Evolutionary conservation across 2,329 filamentous ascomycete genomes (phyloP).

Genomic region (Fusarium staphyleae): DNA sequence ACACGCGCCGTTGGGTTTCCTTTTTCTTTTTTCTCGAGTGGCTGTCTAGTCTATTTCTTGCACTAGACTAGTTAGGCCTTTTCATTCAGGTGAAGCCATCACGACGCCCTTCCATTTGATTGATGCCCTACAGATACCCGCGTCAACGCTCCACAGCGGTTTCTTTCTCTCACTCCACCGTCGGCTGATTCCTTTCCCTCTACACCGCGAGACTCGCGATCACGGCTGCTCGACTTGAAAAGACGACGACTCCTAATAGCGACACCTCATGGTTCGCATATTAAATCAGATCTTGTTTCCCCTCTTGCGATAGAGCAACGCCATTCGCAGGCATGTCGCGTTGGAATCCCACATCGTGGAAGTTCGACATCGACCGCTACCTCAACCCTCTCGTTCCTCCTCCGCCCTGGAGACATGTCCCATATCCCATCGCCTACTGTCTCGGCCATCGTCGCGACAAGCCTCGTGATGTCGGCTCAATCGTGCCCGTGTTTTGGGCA

Average conservation of each 20-base stretch:
- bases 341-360: conserved; percentile 46
- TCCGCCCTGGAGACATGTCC: conserved; percentile 69
- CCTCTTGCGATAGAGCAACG: not conserved
- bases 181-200: too few species aligned
- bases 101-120: too few species aligned
- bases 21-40: not conserved
- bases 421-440: conserved; percentile 70
- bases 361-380: conserved; percentile 80
- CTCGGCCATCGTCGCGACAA: conserved; percentile 65
- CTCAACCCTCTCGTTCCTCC: conserved; percentile 74
- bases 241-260: too few species aligned
- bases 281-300: conserved; percentile 7
- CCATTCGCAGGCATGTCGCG: conserved; percentile 19
- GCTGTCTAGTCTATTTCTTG: too few species aligned
- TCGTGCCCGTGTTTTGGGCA: conserved; percentile 67
- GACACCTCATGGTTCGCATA: not conserved
- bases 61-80: too few species aligned
- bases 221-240: too few species aligned
- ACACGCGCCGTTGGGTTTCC: not conserved
- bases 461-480: conserved; percentile 57
- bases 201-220: too few species aligned
- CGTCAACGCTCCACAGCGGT: too few species aligned
- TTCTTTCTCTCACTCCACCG: too few species aligned
- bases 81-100: not conserved
- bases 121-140: too few species aligned